Percentiles rank a stretch among this genome's conserved stretches.
Evolutionary conservation across 495 filamentous ascomycete genomes (phyloP).

Genomic region (Penicillium simplicissimum): DNA sequence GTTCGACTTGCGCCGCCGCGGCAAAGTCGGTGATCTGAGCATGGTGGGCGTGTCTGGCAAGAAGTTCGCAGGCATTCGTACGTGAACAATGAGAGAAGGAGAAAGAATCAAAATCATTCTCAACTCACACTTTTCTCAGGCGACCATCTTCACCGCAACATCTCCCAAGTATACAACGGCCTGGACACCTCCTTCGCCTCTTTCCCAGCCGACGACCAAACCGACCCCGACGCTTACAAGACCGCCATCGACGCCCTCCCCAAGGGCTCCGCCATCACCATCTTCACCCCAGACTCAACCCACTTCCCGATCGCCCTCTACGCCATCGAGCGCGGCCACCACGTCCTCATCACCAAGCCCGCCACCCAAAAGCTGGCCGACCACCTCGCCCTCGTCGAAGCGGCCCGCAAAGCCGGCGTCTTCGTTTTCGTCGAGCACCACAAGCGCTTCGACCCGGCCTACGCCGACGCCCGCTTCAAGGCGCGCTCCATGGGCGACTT

Average conservation of each 20-base stretch:
- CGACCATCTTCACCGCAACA: constrained; percentile 85
- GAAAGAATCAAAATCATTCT: not conserved
- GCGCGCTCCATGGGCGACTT: constrained; percentile 80
- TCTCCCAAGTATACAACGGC: constrained; percentile 80
- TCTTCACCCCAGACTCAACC: constrained; percentile 94
- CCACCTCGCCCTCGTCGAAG: constrained; percentile 73
- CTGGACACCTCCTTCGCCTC: constrained; percentile 82
- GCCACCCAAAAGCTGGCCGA: constrained; percentile 80
- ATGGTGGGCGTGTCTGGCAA: constrained; percentile 89
- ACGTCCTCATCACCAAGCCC: constrained; percentile 95
- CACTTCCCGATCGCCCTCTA: constrained; percentile 95
- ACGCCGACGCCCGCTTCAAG: constrained; percentile 76
- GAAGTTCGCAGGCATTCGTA: constrained; percentile 90
- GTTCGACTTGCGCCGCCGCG: constrained; percentile 84
- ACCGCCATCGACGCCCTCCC: constrained; percentile 81
- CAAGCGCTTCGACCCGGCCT: constrained; percentile 92
- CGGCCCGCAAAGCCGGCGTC: constrained; percentile 71
- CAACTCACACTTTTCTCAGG: constrained; percentile 47
- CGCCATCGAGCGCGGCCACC: constrained; percentile 80
- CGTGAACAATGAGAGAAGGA: constrained; percentile 26
- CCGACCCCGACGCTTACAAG: constrained; percentile 85
- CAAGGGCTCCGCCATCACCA: constrained; percentile 86
- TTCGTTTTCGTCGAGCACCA: constrained; percentile 96
- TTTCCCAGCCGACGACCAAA: constrained; percentile 69
- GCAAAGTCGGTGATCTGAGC: constrained; percentile 79